Evolutionary conservation across 176 grass and related monocot genomes (phyloP).

Genomic region (Oryza meridionalis): DNA sequence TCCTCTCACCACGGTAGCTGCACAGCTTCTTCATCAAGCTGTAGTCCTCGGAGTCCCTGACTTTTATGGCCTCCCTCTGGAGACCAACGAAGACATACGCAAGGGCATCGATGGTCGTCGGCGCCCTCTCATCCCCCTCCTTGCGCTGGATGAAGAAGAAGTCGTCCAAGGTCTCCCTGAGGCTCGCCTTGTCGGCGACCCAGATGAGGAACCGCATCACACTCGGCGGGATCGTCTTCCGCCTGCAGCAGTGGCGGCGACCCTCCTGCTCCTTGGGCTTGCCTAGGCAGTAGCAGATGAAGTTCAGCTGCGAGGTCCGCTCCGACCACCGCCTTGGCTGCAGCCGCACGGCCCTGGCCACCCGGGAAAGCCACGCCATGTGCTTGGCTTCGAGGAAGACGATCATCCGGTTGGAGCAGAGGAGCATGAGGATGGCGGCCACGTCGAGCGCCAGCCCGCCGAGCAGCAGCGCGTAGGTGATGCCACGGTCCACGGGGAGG

Average conservation of each 20-base stretch:
- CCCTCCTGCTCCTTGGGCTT: neutral
- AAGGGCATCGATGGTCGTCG: too few relatives aligned
- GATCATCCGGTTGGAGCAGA: constrained; percentile 22
- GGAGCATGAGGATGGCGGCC: constrained; percentile 21
- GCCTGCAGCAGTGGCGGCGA: too few relatives aligned
- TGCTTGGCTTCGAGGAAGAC: neutral
- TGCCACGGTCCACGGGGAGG: constrained; percentile 4
- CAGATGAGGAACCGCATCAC: neutral
- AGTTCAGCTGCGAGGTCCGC: constrained; percentile 41
- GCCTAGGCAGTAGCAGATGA: constrained; percentile 23
- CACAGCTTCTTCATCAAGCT: neutral
- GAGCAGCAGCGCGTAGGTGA: constrained; percentile 60
- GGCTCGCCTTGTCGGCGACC: fast-evolving
- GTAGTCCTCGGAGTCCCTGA: fast-evolving
- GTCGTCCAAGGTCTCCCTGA: constrained; percentile 29
- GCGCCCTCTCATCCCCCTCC: too few relatives aligned
- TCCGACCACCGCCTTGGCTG: neutral
- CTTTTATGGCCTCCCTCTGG: neutral
- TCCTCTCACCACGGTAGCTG: neutral
- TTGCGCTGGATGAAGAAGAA: constrained; percentile 22
- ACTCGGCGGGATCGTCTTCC: neutral
- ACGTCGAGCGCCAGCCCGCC: constrained; percentile 46
- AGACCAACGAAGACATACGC: neutral
- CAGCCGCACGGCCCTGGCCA: neutral
- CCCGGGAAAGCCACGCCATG: neutral